Evolutionary conservation across 495 filamentous ascomycete genomes (phyloP).

Genomic region (Baudoinia panamericana): DNA sequence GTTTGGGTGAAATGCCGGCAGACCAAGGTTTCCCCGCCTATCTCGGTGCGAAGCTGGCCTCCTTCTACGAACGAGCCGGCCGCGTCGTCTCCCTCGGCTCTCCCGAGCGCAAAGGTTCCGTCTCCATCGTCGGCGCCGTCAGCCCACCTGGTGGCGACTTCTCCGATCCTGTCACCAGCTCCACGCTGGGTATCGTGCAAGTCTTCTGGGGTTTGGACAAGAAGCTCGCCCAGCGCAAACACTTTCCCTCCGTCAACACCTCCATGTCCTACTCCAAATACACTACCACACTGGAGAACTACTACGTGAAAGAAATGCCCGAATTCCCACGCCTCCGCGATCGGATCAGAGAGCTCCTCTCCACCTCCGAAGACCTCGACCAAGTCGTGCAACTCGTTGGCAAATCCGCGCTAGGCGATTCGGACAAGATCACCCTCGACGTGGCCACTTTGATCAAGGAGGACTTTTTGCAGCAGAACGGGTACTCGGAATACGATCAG

Average conservation of each 20-base stretch:
- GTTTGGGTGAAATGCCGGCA: constrained; percentile 98
- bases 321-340: constrained; percentile 90
- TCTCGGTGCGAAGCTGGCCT: constrained; percentile 87
- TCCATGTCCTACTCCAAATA: constrained; percentile 96
- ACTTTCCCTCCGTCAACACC: constrained; percentile 98
- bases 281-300: constrained; percentile 70
- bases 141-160: constrained; percentile 97
- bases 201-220: constrained; percentile 99
- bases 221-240: constrained; percentile 96
- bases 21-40: constrained; percentile 99
- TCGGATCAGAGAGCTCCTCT: constrained; percentile 79
- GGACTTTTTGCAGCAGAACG: constrained; percentile 98
- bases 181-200: constrained; percentile 93
- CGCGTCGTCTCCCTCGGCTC: constrained; percentile 74
- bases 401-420: constrained; percentile 89
- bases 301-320: constrained; percentile 80
- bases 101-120: constrained; percentile 74
- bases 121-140: constrained; percentile 96
- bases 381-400: constrained; percentile 98
- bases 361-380: constrained; percentile 92
- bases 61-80: constrained; percentile 97
- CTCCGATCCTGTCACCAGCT: constrained; percentile 91
- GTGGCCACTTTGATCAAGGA: constrained; percentile 88
- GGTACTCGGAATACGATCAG: constrained; percentile 96
- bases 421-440: constrained; percentile 97